These are phyloP conservation scores for Phytophthora fragariae DNA, from an alignment of 352 stramenopile species.

Conservation along the genomic window DNA sequence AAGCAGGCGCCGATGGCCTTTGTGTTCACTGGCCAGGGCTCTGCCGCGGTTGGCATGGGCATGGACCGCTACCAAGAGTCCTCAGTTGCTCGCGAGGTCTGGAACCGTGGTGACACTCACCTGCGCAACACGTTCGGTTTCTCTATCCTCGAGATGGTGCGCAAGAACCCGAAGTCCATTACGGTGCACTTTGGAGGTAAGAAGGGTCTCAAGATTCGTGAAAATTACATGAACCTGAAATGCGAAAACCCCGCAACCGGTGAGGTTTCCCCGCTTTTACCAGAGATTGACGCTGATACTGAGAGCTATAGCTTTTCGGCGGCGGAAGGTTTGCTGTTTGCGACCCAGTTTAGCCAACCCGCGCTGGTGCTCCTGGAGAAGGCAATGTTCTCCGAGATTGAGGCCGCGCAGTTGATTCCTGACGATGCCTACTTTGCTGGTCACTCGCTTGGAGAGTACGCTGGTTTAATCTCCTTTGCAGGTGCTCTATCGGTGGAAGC, in stretches of 20 bases:
- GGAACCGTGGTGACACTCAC: conserved; percentile 81
- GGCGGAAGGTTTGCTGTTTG: conserved; percentile 78
- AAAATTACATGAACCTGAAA: conserved; percentile 87
- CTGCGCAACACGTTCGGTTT: conserved; percentile 84
- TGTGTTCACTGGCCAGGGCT: conserved; percentile 90
- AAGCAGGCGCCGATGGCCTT: conserved; percentile 80
- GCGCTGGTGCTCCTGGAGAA: conserved; percentile 84
- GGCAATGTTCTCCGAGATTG: conserved; percentile 79
- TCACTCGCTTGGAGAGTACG: conserved; percentile 88
- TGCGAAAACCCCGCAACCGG: conserved; percentile 68
- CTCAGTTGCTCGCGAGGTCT: conserved; percentile 72
- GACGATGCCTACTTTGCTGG: conserved; percentile 75
- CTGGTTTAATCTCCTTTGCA: conserved; percentile 74
- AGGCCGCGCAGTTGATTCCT: conserved; percentile 64
- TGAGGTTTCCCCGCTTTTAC: conserved; percentile 67
- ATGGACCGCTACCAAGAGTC: conserved; percentile 90
- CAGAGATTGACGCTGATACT: conserved; percentile 82
- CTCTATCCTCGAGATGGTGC: conserved; percentile 90
- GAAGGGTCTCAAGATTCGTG: conserved; percentile 78
- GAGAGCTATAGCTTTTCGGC: conserved; percentile 88
- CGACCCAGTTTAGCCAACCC: conserved; percentile 86
- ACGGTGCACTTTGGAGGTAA: conserved; percentile 90
- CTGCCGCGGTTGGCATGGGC: conserved; percentile 83
- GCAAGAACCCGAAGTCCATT: conserved; percentile 83
- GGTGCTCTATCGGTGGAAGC: conserved; percentile 67